A percentile compares a stretch with the other conserved stretches of the same genome.
Evolutionary conservation across 495 filamentous ascomycete genomes (phyloP).

Genomic region (Trichocladium uniseriatum): DNA sequence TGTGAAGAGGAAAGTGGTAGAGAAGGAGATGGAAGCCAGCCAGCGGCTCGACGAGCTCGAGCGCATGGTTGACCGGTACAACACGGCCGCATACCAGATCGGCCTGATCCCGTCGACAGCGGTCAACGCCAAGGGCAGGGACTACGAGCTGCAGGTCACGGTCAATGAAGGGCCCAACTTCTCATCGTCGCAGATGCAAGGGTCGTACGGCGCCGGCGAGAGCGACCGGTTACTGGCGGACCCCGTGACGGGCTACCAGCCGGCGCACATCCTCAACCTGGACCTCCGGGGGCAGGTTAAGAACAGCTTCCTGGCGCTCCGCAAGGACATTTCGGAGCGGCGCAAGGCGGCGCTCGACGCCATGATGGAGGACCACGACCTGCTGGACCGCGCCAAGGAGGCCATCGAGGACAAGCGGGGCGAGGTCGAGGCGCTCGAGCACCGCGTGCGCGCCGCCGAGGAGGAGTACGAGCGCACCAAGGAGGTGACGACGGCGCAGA

Average conservation of each 20-base stretch:
- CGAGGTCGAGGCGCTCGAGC: conserved; percentile 87
- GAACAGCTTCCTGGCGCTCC: conserved; percentile 61
- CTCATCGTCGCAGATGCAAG: conserved; percentile 54
- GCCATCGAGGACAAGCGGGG: conserved; percentile 86
- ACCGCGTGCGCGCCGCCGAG: conserved; percentile 71
- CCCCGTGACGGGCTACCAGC: conserved; percentile 74
- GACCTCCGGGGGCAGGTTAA: conserved; percentile 78
- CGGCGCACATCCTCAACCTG: conserved; percentile 73
- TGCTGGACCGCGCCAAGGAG: conserved; percentile 86
- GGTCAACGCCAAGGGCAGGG: conserved; percentile 69
- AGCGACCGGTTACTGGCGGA: conserved; percentile 67
- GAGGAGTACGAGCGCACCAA: conserved; percentile 92
- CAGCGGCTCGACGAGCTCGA: conserved; percentile 82
- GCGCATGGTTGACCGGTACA: conserved; percentile 76
- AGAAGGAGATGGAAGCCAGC: conserved; percentile 76
- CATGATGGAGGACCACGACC: conserved; percentile 83
- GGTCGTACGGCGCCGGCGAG: conserved; percentile 36
- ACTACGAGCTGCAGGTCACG: conserved; percentile 72
- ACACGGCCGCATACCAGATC: conserved; percentile 85
- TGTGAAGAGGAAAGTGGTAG: conserved; percentile 65
- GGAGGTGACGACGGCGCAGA: conserved; percentile 78
- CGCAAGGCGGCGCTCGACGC: conserved; percentile 71
- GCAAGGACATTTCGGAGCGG: conserved; percentile 82
- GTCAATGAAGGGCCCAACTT: conserved; percentile 66
- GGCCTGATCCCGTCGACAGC: conserved; percentile 79